Evolutionary conservation across 176 grass and related monocot genomes (phyloP), one percentile per base, ranked within the genome.

Genomic region (Eragrostis curvula): DNA sequence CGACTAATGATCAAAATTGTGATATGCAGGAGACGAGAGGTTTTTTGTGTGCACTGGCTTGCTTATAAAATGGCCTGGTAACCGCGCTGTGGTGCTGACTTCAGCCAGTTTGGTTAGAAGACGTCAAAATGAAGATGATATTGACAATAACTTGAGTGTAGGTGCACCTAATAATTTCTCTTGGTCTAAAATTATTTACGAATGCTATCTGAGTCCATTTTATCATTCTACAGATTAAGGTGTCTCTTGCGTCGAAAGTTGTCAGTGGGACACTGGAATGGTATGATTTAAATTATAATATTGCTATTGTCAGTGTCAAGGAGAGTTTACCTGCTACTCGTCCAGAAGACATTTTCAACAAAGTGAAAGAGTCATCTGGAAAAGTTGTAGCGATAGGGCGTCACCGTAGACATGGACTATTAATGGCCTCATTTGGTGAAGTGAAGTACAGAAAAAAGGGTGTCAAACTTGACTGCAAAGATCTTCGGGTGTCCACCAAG

Each of bases 31-130:
- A 25, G 18, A 61, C 11, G 12, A 28, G 16, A 79, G 75, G 32
- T 30, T 2, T 53, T 85, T 85, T 72, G 75, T 12, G 5, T 85
- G 83, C 44, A 85, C 56, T 12, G 75, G 75, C n/a, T 64, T 79
- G 56, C 32, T 85, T 71, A 85, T 85, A 17, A 85, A 72, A 32
- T 85, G 83, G 74, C 83, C 71, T 76, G 24, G 17, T 32, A 53
- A 3, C 21, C 28, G n/a, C 21, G 27, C 55, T 61, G 47, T 68
- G 3, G 28, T 79, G 15, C 52, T 85, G 68, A 85, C 75, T 72
- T 85, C 83, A 23, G 83, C 67, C 17, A 71, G 75, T 72, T 85
- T 79, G 67, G 67, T 85, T 64, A 85, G 62, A 45, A 45, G 2
- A 12, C n/a, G 3, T 29, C 0, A 0, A 63, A 28, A 85, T 32